These are phyloP conservation scores for Rhynchosporium graminicola DNA, from an alignment of 2,329 filamentous ascomycete genomes.

Conservation along the genomic window DNA sequence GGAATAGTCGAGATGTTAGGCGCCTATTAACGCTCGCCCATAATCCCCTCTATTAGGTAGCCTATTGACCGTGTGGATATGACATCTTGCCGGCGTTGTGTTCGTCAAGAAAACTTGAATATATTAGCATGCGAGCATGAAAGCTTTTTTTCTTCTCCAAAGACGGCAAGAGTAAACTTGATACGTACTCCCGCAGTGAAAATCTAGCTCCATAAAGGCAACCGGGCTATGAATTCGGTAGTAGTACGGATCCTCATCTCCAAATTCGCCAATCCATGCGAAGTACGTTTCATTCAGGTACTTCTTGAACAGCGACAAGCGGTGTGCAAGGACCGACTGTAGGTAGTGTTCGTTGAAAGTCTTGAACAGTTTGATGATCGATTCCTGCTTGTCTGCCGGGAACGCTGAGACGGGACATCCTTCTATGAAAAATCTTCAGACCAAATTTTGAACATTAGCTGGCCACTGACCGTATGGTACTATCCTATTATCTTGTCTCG, in stretches of 20 bases:
- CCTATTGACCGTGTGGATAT: conserved; percentile 73
- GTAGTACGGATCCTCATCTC: conserved; percentile 71
- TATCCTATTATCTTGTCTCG: conserved; percentile 75
- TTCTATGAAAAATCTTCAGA: conserved; percentile 42
- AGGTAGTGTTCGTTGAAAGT: conserved; percentile 73
- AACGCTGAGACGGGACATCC: conserved; percentile 60
- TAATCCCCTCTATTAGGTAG: conserved; percentile 78
- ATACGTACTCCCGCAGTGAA: conserved; percentile 61
- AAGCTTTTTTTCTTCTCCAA: no score
- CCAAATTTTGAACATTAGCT: background rate
- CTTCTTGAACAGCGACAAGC: conserved; percentile 54
- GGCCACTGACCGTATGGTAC: conserved; percentile 57
- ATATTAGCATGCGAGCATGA: conserved; percentile 7
- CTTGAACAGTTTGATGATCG: conserved; percentile 59
- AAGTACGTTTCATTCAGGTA: conserved; percentile 74
- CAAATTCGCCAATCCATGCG: conserved; percentile 73
- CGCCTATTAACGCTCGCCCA: conserved; percentile 48
- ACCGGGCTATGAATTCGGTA: conserved; percentile 77
- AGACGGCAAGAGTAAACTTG: no score
- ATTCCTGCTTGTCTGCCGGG: conserved; percentile 48
- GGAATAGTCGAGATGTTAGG: background rate
- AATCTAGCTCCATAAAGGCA: conserved; percentile 74
- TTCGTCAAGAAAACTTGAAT: conserved; percentile 70
- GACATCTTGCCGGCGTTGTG: conserved; percentile 71
- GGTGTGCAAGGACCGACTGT: conserved; percentile 51